Percentiles rank a stretch among this genome's conserved stretches.
phyloP scores from a whole-genome alignment of 129 eudicot genomes.

The Smallanthus sonchifolius region DNA sequence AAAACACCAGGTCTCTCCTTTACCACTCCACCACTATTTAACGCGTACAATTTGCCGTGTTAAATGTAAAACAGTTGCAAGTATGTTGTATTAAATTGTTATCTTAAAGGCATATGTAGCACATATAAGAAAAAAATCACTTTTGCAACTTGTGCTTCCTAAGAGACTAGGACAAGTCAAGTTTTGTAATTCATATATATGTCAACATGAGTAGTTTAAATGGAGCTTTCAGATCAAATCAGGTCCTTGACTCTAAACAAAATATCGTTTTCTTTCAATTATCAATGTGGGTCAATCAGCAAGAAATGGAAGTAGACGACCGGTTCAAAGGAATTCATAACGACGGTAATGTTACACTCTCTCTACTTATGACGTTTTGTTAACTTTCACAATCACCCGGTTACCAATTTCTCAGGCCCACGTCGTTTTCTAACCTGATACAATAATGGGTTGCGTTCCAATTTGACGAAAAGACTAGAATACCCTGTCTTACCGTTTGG shows the following conservation, averaged over 20 bases:
- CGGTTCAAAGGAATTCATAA: slow-evolving; percentile 20
- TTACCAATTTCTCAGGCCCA: slow-evolving; percentile 19
- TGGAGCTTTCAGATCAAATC: slow-evolving; percentile 23
- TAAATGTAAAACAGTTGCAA: no score
- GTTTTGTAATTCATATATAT: slow-evolving; percentile 1
- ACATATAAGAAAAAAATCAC: background rate
- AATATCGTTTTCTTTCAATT: background rate
- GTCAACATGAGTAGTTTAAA: slow-evolving; percentile 17
- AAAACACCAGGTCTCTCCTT: no score
- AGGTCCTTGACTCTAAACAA: slow-evolving; percentile 18
- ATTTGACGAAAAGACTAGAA: background rate
- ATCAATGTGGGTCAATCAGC: slow-evolving; percentile 24
- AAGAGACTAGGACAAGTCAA: background rate
- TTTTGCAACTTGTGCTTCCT: background rate
- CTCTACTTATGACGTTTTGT: slow-evolving; percentile 23
- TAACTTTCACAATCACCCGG: slow-evolving; percentile 20
- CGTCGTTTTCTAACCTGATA: slow-evolving; percentile 22
- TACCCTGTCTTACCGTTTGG: background rate
- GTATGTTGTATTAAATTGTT: background rate
- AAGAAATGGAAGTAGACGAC: slow-evolving; percentile 19
- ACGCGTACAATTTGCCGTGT: no score
- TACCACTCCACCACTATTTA: no score
- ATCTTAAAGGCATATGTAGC: background rate
- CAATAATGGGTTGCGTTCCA: slow-evolving; percentile 19
- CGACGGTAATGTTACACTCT: background rate